Evolutionary conservation across 2,329 filamentous ascomycete genomes (phyloP).

Genomic region (Xylariaceae sp.): DNA sequence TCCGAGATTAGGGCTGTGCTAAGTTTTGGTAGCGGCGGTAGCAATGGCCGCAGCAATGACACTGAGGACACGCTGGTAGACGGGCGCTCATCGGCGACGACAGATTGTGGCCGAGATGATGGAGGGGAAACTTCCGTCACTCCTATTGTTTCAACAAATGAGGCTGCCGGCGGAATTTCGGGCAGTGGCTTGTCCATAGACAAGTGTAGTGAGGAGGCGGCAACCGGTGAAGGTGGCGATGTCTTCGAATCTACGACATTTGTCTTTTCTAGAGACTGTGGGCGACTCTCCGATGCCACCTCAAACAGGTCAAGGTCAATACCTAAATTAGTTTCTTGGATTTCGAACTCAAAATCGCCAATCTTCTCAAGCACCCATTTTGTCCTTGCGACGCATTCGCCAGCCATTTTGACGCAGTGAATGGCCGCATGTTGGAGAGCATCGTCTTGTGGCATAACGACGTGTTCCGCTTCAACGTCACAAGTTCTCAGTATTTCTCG

Average conservation of each 20-base stretch:
- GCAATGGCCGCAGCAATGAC: slow-evolving; percentile 54
- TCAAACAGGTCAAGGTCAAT: slow-evolving; percentile 63
- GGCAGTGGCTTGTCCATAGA: slow-evolving; percentile 73
- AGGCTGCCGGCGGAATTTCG: slow-evolving; percentile 57
- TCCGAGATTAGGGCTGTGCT: slow-evolving; percentile 56
- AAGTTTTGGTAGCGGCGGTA: slow-evolving; percentile 65
- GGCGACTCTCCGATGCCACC: slow-evolving; percentile 43
- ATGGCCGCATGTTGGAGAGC: slow-evolving; percentile 81
- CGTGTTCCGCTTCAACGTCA: slow-evolving; percentile 74
- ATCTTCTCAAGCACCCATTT: slow-evolving; percentile 86
- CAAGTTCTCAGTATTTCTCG: slow-evolving; percentile 77
- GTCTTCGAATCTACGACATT: slow-evolving; percentile 49
- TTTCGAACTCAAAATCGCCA: slow-evolving; percentile 88
- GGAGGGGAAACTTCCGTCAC: slow-evolving; percentile 43
- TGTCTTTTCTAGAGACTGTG: slow-evolving; percentile 45
- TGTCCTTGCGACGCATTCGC: slow-evolving; percentile 88
- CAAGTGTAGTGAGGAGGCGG: slow-evolving; percentile 42
- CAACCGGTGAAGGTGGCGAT: slow-evolving; percentile 38
- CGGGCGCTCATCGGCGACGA: slow-evolving; percentile 49
- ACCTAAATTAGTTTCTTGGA: slow-evolving; percentile 62
- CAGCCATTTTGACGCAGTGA: slow-evolving; percentile 85
- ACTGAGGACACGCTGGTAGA: slow-evolving; percentile 54
- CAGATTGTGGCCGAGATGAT: slow-evolving; percentile 53
- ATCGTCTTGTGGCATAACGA: slow-evolving; percentile 82
- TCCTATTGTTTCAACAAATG: slow-evolving; percentile 28